Conservation (phyloP, 345 rosid species). For the Isatis tinctoria region DNA sequence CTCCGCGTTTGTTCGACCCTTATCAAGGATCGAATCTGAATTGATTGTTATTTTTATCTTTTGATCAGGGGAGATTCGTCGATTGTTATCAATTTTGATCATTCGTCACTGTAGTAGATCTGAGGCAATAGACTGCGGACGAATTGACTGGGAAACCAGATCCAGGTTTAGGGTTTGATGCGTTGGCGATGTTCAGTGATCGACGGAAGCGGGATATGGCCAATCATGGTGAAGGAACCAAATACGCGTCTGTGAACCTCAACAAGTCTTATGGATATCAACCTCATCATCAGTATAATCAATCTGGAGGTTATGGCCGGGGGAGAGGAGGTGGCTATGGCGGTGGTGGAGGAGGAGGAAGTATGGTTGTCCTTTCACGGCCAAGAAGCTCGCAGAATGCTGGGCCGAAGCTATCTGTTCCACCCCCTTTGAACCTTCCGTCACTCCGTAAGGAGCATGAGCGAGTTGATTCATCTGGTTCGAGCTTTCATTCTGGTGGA, state of each 20-base stretch:
- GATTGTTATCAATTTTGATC: constrained; percentile 23
- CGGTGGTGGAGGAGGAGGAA: constrained; percentile 64
- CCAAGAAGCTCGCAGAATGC: constrained; percentile 90
- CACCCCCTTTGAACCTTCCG: constrained; percentile 99
- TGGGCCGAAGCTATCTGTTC: constrained; percentile 93
- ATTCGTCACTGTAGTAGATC: constrained; percentile 25
- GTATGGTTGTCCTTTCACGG: constrained; percentile 89
- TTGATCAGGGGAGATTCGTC: constrained; percentile 31
- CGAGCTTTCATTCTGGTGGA: constrained; percentile 57
- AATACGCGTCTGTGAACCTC: no score
- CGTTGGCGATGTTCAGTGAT: constrained; percentile 64
- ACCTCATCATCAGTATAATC: constrained; percentile 43
- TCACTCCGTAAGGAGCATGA: constrained; percentile 90
- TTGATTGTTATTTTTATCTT: constrained; percentile 17
- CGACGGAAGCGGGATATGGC: constrained; percentile 70
- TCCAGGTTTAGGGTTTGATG: constrained; percentile 50
- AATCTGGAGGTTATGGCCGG: constrained; percentile 48
- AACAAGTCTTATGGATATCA: constrained; percentile 89
- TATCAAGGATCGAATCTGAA: constrained; percentile 10
- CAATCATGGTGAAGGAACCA: constrained; percentile 81
- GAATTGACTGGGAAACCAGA: constrained; percentile 12
- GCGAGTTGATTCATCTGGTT: constrained; percentile 65
- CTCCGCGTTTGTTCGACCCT: constrained; percentile 8
- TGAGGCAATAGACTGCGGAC: constrained; percentile 16
- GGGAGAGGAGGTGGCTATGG: constrained; percentile 44